A percentile compares a stretch with the other conserved stretches of the same genome.
Evolutionary conservation across 2,329 filamentous ascomycete species (phyloP).

Genomic region (Sporothrix inflata): DNA sequence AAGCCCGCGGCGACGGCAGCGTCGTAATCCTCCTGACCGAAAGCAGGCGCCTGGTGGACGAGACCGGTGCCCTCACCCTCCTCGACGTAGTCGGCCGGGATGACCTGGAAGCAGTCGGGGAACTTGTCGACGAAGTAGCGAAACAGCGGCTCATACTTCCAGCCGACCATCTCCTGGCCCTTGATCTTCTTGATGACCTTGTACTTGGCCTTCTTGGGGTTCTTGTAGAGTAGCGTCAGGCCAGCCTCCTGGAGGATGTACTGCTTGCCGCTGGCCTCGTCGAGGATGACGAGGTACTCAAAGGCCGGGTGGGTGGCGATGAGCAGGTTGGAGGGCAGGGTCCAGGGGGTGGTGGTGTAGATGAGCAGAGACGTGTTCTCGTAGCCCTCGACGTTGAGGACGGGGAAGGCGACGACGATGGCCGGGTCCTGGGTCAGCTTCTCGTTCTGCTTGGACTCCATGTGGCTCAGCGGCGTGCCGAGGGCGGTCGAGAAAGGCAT

Average conservation of each 20-base stretch:
- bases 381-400: slow-evolving; percentile 77
- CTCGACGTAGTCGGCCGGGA: slow-evolving; percentile 85
- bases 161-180: slow-evolving; percentile 83
- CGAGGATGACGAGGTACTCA: slow-evolving; percentile 82
- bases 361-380: slow-evolving; percentile 75
- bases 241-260: slow-evolving; percentile 85
- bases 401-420: slow-evolving; percentile 83
- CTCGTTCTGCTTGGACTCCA: slow-evolving; percentile 93
- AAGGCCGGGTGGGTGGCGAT: slow-evolving; percentile 76
- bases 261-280: slow-evolving; percentile 79
- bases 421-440: slow-evolving; percentile 91
- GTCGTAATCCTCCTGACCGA: slow-evolving; percentile 95
- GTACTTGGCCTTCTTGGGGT: slow-evolving; percentile 94
- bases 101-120: slow-evolving; percentile 79
- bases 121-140: slow-evolving; percentile 89
- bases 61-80: slow-evolving; percentile 90
- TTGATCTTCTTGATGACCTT: slow-evolving; percentile 78
- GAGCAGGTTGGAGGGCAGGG: slow-evolving; percentile 74
- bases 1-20: slow-evolving; percentile 76
- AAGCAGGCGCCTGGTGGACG: slow-evolving; percentile 90
- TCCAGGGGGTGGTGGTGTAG: slow-evolving; percentile 87
- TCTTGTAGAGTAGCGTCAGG: slow-evolving; percentile 84
- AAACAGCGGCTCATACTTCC: slow-evolving; percentile 88
- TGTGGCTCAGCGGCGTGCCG: slow-evolving; percentile 88
- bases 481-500: slow-evolving; percentile 95